Evolutionary conservation across 495 filamentous ascomycete genomes (phyloP).

Genomic region (Aspergillus ostianus): DNA sequence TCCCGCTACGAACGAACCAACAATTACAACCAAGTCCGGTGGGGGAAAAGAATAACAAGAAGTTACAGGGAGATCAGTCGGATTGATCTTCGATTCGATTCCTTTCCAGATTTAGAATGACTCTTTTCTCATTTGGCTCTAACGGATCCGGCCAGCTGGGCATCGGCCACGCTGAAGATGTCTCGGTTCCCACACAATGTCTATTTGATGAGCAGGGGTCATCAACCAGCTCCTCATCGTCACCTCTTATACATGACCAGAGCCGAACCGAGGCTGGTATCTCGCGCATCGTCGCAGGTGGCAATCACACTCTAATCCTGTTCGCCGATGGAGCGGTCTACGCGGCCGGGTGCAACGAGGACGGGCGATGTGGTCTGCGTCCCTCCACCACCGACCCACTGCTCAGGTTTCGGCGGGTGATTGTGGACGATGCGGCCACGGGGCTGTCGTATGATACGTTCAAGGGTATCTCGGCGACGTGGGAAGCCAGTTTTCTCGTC

Average conservation of each 20-base stretch:
- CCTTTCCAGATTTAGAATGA: conserved; percentile 21
- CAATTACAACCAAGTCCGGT: no score
- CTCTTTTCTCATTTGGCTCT: conserved; percentile 82
- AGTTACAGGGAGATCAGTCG: background rate
- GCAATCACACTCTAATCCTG: conserved; percentile 83
- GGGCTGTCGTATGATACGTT: conserved; percentile 22
- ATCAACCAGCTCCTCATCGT: conserved; percentile 13
- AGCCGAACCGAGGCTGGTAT: conserved; percentile 16
- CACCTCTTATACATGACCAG: background rate
- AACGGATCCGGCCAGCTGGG: conserved; percentile 88
- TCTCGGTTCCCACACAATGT: conserved; percentile 63
- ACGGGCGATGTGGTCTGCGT: conserved; percentile 42
- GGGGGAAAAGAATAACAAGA: no score
- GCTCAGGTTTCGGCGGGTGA: conserved; percentile 28
- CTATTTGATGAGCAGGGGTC: conserved; percentile 32
- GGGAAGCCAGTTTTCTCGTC: conserved; percentile 68
- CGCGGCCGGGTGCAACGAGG: conserved; percentile 58
- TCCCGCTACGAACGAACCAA: no score
- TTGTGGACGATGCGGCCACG: conserved; percentile 15
- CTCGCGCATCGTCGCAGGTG: conserved; percentile 62
- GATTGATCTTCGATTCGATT: no score
- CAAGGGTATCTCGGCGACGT: conserved; percentile 61
- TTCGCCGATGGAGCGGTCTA: conserved; percentile 56
- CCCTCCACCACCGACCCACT: conserved; percentile 11
- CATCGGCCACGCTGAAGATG: conserved; percentile 71